Evolutionary conservation across 108 stramenopile species (phyloP), one percentile per base, ranked within the genome.

Genomic region (Cyclotella distinguenda): DNA sequence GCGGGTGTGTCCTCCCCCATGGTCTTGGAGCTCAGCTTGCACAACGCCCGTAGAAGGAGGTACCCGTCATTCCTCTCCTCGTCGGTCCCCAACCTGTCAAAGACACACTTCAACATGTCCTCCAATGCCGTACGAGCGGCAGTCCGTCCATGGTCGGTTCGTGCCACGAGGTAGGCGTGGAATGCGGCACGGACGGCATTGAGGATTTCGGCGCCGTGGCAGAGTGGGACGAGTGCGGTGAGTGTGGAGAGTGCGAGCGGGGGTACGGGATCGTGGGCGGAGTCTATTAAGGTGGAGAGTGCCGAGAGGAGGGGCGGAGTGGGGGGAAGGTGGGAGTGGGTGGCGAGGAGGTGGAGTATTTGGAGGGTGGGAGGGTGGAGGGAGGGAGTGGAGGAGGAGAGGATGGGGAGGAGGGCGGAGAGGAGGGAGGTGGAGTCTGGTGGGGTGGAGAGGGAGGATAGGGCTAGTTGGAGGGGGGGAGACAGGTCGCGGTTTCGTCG

Each of bases 11-110:
- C 85, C 1, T 82, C 92, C 6, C 83, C 82, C 4, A 95, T 64
- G 28, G 86, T 88, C 69, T 96, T 98, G 27, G 89, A 86, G 44
- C 83, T 87, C 32, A 98, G 74, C 66, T 95, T 95, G 83, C 98
- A 97, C 16, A 99, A 78, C 1, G 96, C 95, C 6, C 99, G 89
- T 64, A 98, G 93, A 42, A 98, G 77, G 54, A 96, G 81, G 66
- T 94, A 98, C 47, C 90, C 86, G 72, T 99, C 98, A 52, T 35
- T 53, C 48, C 85, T 73, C 30, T 53, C 73, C 55, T 91, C 90
- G 38, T 72, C 85, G 36, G 66, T 81, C 65, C 99, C 99, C 97
- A 99, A 97, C 42, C 95, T 77, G 61, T 84, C 74, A 55, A 98
- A 94, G 9, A 98, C 95, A 47, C 84, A 72, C 53, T 80, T 73